A percentile compares a stretch with the other conserved stretches of the same genome.
These are phyloP conservation scores for Castanopsis chinensis DNA, from an alignment of 306 rosid species.

Conservation along the genomic window DNA sequence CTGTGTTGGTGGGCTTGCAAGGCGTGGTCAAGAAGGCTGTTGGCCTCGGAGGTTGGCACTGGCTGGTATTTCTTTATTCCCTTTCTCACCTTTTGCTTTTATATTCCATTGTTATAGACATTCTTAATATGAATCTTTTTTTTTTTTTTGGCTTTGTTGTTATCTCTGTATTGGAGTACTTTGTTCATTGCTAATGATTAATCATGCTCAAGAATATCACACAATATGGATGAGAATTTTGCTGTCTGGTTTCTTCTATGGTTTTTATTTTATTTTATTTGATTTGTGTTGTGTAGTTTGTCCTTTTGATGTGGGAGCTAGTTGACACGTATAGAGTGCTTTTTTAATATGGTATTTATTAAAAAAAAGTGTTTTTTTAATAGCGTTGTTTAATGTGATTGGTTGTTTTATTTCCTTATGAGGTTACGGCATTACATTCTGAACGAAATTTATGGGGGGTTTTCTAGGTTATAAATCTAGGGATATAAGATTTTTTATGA, in stretches of 20 bases:
- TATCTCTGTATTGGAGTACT: neutral
- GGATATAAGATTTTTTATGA: neutral
- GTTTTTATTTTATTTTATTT: neutral
- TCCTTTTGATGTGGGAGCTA: neutral
- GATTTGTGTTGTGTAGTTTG: neutral
- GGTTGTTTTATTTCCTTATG: neutral
- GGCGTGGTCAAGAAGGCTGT: conserved; percentile 83
- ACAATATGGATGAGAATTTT: neutral
- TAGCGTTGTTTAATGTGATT: neutral
- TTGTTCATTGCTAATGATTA: neutral
- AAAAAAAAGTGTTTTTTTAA: too few relatives aligned
- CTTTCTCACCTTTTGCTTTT: neutral
- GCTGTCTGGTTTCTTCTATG: neutral
- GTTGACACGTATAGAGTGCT: neutral
- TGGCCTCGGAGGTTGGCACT: conserved; percentile 80
- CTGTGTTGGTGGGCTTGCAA: conserved; percentile 72
- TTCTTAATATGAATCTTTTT: neutral
- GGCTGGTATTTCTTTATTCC: conserved; percentile 55
- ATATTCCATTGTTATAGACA: neutral
- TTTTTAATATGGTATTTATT: neutral
- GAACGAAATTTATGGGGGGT: neutral
- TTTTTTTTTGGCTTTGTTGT: neutral
- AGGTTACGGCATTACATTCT: neutral
- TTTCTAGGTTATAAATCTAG: neutral
- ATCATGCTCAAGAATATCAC: neutral